phyloP scores from a whole-genome alignment of 2,329 filamentous ascomycete genomes.

The Phyllachora maydis region DNA sequence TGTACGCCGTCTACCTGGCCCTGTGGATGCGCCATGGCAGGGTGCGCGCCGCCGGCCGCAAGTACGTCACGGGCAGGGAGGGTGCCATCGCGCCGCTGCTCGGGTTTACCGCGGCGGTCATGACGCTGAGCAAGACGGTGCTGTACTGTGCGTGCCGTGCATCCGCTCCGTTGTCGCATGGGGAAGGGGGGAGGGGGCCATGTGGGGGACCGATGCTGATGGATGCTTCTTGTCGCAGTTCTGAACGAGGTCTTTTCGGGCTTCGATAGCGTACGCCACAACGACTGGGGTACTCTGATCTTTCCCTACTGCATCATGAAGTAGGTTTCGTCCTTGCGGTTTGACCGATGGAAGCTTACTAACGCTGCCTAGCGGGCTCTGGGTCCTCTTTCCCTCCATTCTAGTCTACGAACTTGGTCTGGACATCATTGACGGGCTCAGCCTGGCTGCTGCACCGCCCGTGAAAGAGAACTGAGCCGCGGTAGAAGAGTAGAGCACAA shows the following conservation, averaged over 20 bases:
- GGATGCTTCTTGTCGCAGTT: slow-evolving; percentile 15
- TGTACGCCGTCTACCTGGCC: slow-evolving; percentile 13
- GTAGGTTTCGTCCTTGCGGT: slow-evolving; percentile 14
- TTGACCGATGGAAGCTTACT: neutral
- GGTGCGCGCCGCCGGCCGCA: slow-evolving; percentile 8
- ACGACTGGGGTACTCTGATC: slow-evolving; percentile 20
- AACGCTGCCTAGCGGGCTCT: slow-evolving; percentile 21
- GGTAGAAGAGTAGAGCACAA: too few species aligned
- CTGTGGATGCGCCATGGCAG: slow-evolving; percentile 12
- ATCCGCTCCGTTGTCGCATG: neutral
- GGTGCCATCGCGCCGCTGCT: slow-evolving; percentile 24
- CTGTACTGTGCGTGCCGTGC: slow-evolving; percentile 33
- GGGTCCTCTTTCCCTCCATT: slow-evolving; percentile 30
- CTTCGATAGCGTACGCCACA: slow-evolving; percentile 37
- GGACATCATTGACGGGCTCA: slow-evolving; percentile 25
- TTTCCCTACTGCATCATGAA: slow-evolving; percentile 37
- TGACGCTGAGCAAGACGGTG: slow-evolving; percentile 41
- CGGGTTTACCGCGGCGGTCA: slow-evolving; percentile 30
- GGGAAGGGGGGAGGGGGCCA: neutral
- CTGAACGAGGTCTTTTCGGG: slow-evolving; percentile 32
- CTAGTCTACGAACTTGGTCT: slow-evolving; percentile 26
- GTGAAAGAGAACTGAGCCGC: slow-evolving; percentile 17
- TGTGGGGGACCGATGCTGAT: neutral
- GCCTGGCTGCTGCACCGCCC: slow-evolving; percentile 12
- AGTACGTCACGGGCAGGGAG: slow-evolving; percentile 17